Evolutionary conservation across 129 eudicot genomes (phyloP), one percentile per base, ranked within the genome.

Genomic region (Dittrichia graveolens): DNA sequence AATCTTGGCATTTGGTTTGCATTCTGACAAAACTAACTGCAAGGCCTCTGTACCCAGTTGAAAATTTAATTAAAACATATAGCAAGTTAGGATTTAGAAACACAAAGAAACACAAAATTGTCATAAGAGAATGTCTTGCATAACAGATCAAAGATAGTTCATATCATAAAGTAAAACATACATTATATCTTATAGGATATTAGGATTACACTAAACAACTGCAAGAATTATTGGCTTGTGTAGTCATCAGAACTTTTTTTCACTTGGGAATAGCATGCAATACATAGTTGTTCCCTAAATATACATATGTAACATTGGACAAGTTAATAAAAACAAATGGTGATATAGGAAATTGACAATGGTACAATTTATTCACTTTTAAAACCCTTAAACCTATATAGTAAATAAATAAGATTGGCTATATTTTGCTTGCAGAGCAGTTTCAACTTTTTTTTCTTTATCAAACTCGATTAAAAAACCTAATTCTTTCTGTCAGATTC

Each of bases 1-100:
- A 79, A 95, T 88, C 85, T 88, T 95, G 14, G 85, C 97, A 61
- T 88, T 90, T 0, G 88, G 96, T 42, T 95, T 95, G 89, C 99
- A 95, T 74, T 91, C 91, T 35, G 96, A 79, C 63, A 95, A 70
- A 5, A 95, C 99, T 65, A 95, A 61, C 76, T 95, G 96, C 94
- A 95, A 70, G 9, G 99, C 97, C 88, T 86, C 99, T 95, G 87
- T 73, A 73, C n/a, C n/a, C 53, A 1, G 11, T 78, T 7, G 43
- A 31, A 40, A 15, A 24, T n/a, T n/a, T 44, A 72, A 59, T 34
- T 9, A 4, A 4, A 5, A 47, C 19, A 2, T 16, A 31, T 0
- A 59, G 68, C n/a, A 58, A 44, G 43, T 7, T 24, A 42, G 31
- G 3, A 35, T 31, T 31, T n/a, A n/a, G 57, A 57, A 12, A 10